These are phyloP conservation scores for Penicillium diatomitis DNA, from an alignment of 495 filamentous ascomycete genomes.

Conservation along the genomic window DNA sequence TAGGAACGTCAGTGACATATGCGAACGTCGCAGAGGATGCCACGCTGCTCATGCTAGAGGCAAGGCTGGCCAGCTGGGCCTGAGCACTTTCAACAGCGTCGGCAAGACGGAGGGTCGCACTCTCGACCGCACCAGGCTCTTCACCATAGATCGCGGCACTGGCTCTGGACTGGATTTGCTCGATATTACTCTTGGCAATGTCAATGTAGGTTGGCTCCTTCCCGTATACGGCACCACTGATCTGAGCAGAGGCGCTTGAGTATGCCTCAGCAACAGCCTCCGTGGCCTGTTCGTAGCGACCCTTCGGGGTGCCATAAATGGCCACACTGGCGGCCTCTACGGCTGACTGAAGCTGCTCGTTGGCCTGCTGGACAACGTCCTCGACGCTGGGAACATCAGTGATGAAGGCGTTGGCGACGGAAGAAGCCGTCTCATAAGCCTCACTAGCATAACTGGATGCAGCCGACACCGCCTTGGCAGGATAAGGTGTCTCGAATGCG, in stretches of 20 bases:
- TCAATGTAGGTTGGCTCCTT: constrained; percentile 41
- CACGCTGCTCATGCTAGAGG: constrained; percentile 25
- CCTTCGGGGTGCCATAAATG: constrained; percentile 50
- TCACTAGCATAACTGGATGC: constrained; percentile 48
- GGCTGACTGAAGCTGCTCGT: constrained; percentile 46
- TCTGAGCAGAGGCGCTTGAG: constrained; percentile 35
- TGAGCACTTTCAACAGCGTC: constrained; percentile 42
- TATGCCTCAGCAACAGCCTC: constrained; percentile 42
- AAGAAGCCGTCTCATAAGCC: constrained; percentile 48
- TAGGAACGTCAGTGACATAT: constrained; percentile 47
- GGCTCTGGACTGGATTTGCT: constrained; percentile 42
- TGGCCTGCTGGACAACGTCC: constrained; percentile 46
- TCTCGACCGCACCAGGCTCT: constrained; percentile 47
- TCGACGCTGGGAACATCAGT: constrained; percentile 52
- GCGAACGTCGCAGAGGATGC: constrained; percentile 38
- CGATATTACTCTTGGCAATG: constrained; percentile 37
- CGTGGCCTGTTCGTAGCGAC: constrained; percentile 43
- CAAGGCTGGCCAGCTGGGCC: constrained; percentile 36
- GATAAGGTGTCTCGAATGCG: constrained; percentile 53
- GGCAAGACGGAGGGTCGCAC: constrained; percentile 38
- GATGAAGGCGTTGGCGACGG: constrained; percentile 38
- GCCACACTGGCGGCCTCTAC: constrained; percentile 52
- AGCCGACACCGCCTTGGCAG: constrained; percentile 33
- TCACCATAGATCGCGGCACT: constrained; percentile 46
- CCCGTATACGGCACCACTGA: constrained; percentile 49